These are phyloP conservation scores for Vanilla planifolia DNA, from an alignment of 106 monocot genomes.

Conservation along the genomic window DNA sequence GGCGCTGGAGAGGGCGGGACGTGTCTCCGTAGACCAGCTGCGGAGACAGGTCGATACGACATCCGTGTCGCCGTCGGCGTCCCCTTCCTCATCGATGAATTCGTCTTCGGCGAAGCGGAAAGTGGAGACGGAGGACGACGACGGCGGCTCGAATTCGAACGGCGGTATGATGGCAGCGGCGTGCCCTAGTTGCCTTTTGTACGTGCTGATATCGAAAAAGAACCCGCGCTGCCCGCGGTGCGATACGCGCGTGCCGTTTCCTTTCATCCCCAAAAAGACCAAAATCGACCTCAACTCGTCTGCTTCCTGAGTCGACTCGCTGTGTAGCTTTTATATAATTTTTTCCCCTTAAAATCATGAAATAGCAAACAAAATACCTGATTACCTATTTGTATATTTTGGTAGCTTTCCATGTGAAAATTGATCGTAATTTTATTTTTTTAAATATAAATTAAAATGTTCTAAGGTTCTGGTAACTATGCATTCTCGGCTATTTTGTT, in stretches of 20 bases:
- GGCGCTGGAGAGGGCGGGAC: conserved; percentile 5
- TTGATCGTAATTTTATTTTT: too few relatives aligned
- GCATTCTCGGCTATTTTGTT: too few relatives aligned
- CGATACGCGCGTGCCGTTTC: conserved; percentile 33
- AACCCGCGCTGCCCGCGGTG: conserved; percentile 66
- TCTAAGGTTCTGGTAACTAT: too few relatives aligned
- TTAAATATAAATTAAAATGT: too few relatives aligned
- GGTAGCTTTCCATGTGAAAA: too few relatives aligned
- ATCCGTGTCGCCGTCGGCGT: neutral
- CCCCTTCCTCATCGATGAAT: conserved; percentile 1
- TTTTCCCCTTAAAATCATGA: too few relatives aligned
- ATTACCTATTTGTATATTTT: too few relatives aligned
- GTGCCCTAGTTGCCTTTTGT: conserved; percentile 73
- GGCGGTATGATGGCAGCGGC: conserved; percentile 57
- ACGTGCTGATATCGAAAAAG: conserved; percentile 60
- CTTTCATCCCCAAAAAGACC: conserved; percentile 27
- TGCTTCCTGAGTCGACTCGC: too few relatives aligned
- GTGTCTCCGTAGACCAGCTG: neutral
- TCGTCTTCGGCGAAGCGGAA: conserved; percentile 20
- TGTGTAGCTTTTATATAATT: too few relatives aligned
- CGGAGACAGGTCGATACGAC: neutral
- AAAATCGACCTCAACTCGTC: conserved; percentile 38
- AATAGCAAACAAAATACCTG: too few relatives aligned
- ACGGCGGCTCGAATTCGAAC: conserved; percentile 15
- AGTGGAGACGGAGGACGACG: conserved; percentile 10